Conservation (phyloP, 2,329 filamentous ascomycete genomes). For the Fusarium keratoplasticum region DNA sequence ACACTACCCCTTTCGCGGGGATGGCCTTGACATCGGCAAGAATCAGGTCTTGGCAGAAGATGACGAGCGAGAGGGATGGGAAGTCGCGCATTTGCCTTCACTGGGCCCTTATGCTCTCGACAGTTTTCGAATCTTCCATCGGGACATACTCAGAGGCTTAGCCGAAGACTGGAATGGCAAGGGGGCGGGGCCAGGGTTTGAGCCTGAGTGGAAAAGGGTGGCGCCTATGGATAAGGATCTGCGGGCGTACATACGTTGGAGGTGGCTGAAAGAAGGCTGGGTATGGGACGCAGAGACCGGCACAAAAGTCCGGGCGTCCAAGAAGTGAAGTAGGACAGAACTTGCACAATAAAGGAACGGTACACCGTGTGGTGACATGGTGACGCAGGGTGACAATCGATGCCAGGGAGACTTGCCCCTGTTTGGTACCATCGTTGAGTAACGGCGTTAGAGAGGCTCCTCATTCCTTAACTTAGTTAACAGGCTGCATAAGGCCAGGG, state of each 20-base stretch:
- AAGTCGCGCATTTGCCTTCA: constrained; percentile 27
- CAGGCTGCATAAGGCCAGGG: too few species aligned
- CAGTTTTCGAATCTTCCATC: constrained; percentile 32
- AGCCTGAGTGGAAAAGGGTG: constrained; percentile 32
- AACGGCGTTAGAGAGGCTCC: not conserved
- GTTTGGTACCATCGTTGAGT: not conserved
- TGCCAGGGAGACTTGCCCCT: not conserved
- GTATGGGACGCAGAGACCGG: constrained; percentile 33
- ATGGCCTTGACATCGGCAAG: constrained; percentile 15
- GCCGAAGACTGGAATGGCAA: constrained; percentile 6
- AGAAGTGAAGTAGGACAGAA: not conserved
- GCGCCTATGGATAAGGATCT: constrained; percentile 32
- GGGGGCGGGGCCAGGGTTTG: not conserved
- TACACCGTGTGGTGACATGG: not conserved
- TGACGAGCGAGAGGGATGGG: constrained; percentile 28
- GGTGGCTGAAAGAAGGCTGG: constrained; percentile 31
- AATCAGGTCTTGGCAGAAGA: constrained; percentile 9
- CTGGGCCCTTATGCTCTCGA: constrained; percentile 30
- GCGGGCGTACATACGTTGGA: constrained; percentile 25
- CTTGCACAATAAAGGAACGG: not conserved
- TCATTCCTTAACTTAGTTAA: not conserved
- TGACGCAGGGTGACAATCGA: not conserved
- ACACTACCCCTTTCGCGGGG: constrained; percentile 16
- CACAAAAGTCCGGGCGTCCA: not conserved
- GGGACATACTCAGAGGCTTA: constrained; percentile 14